Base-by-base conservation (phyloP, 2,329 filamentous ascomycete species). In the Exophiala bonariae region DNA sequence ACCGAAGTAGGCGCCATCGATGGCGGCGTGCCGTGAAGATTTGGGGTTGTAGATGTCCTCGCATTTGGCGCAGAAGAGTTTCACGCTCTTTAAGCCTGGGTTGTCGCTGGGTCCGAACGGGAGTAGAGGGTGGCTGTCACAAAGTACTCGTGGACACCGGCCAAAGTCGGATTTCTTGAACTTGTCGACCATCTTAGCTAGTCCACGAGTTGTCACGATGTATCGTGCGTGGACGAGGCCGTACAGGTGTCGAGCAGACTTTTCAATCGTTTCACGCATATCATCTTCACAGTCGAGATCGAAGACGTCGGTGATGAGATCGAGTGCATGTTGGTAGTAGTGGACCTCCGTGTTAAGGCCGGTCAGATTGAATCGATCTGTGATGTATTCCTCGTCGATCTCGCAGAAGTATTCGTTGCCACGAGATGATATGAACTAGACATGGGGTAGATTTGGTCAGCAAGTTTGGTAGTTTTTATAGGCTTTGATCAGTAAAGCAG, bases 371-470 rank as follows among this genome's bases (percentile, higher is more conserved):
- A 99, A 99, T 41, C 93, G 85, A 69, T 99, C 93, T 41, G 91
- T 97, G 37, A 99, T 80, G 70, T 99, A 99, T 63, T 99, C 93
- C 69, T 99, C 93, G 70, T 99, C 93, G 63, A 99, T 97, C 67
- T 99, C 93, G 80, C 93, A 99, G 64, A 97, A 99, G 73, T 99
- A 99, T 68, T 99, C 93, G 72, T 99, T 97, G 57, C 93, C 93
- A 46, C 93, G 83, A 4, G 91, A 96, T 3, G 92, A 96, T 62
- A 97, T 96, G 69, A 99, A 99, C 93, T 99, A 26, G 6, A 26
- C 6, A 26, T 26, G 6, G 11, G 11, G 23, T 26, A 11, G 11
- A 6, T 6, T 6, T 26, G 23, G 23, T 26, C 11, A 26, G 23
- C 23, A n/a, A n/a, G n/a, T n/a, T n/a, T n/a, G n/a, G n/a, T n/a